A percentile compares a stretch with the other conserved stretches of the same genome.
phyloP scores from a whole-genome alignment of 257 asterid species.

The Salvia hispanica region DNA sequence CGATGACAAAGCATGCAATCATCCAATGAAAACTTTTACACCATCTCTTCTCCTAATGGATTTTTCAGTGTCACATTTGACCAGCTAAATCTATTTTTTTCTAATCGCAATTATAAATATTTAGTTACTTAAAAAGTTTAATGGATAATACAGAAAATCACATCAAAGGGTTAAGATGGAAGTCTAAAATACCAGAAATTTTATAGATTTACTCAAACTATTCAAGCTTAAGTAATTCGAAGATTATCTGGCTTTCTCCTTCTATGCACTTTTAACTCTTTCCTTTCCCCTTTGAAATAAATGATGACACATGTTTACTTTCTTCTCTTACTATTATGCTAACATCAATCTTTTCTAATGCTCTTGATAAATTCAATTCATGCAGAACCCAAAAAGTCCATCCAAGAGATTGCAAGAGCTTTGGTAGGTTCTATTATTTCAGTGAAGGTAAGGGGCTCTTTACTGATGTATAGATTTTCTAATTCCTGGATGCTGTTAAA shows the following conservation, averaged over 20 bases:
- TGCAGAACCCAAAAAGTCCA: conserved; percentile 73
- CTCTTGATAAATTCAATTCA: conserved; percentile 13
- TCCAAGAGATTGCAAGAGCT: conserved; percentile 81
- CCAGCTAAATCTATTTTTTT: conserved; percentile 1
- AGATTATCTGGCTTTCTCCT: background rate
- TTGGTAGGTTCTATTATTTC: conserved; percentile 71
- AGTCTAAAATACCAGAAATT: background rate
- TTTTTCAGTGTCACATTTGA: background rate
- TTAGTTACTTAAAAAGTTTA: background rate
- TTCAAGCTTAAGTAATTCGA: background rate
- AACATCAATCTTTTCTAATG: conserved; percentile 7
- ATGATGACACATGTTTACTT: background rate
- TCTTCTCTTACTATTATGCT: conserved; percentile 11
- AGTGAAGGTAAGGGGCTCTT: conserved; percentile 65
- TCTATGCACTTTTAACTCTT: background rate
- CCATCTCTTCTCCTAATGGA: background rate
- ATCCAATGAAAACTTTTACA: background rate
- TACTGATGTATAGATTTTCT: background rate
- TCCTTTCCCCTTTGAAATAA: background rate
- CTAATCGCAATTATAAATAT: background rate
- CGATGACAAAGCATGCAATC: background rate
- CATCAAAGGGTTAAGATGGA: background rate
- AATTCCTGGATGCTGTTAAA: background rate
- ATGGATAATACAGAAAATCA: background rate
- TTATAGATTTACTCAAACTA: background rate